Conservation (phyloP, 164 flowering plant genomes). For the Warburgia ugandensis region DNA sequence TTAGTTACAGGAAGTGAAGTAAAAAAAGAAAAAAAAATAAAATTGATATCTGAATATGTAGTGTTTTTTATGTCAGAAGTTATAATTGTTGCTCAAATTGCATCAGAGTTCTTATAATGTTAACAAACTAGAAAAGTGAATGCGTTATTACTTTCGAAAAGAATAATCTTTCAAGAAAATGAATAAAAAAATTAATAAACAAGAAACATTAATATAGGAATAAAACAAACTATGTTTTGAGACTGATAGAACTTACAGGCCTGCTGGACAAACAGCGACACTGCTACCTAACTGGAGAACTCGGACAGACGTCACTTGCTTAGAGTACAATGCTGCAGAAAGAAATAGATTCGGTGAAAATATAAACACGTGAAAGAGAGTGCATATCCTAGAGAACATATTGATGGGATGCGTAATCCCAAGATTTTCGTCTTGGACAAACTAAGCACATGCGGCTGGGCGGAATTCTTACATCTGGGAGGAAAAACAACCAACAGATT, state of each 20-base stretch:
- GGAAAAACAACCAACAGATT: constrained; percentile 63
- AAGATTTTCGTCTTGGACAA: not conserved
- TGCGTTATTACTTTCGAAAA: no score
- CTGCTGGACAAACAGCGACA: constrained; percentile 69
- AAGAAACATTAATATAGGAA: not conserved
- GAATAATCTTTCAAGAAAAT: not conserved
- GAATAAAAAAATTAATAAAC: not conserved
- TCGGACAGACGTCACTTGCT: constrained; percentile 63
- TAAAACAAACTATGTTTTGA: not conserved
- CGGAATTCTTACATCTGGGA: constrained; percentile 62
- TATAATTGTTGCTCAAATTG: not conserved
- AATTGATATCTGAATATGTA: not conserved
- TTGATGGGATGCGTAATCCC: not conserved
- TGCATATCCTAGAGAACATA: not conserved
- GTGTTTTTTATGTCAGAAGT: not conserved
- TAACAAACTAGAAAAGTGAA: not conserved
- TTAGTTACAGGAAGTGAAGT: not conserved
- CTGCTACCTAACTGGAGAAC: constrained; percentile 66
- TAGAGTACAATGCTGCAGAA: constrained; percentile 57
- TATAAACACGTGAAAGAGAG: not conserved
- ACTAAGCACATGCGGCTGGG: not conserved
- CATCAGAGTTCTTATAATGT: not conserved
- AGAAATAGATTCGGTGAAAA: constrained; percentile 11
- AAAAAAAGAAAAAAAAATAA: not conserved
- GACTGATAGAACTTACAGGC: constrained; percentile 48